phyloP scores from a whole-genome alignment of 495 filamentous ascomycete species.

The Poronia punctata region DNA sequence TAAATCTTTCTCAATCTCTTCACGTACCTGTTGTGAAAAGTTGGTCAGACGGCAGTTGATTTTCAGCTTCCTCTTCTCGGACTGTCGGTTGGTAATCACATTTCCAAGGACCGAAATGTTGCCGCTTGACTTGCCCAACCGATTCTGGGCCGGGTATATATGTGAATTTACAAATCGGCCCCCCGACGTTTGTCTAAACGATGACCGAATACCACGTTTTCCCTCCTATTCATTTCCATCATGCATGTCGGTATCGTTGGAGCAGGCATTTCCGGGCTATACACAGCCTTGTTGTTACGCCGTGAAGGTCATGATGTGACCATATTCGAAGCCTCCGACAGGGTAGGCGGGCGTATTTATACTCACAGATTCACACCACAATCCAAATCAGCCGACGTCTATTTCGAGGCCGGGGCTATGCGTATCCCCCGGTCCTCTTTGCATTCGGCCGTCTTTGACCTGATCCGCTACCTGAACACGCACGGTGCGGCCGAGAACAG shows the following conservation, averaged over 20 bases:
- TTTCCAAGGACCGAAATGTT: too few relatives aligned
- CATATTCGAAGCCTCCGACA: conserved; percentile 13
- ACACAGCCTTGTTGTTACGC: conserved; percentile 14
- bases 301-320: conserved; percentile 10
- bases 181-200: too few relatives aligned
- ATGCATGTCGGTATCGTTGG: conserved; percentile 14
- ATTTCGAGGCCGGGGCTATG: conserved; percentile 16
- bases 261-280: conserved; percentile 18
- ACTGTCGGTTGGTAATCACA: too few relatives aligned
- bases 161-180: too few relatives aligned
- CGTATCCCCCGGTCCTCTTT: conserved; percentile 12
- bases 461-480: conserved; percentile 12
- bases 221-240: neutral
- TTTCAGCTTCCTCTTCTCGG: too few relatives aligned
- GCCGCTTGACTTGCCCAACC: too few relatives aligned
- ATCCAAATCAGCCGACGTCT: conserved; percentile 5
- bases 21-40: too few relatives aligned
- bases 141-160: too few relatives aligned
- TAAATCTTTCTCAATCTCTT: too few relatives aligned
- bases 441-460: conserved; percentile 9
- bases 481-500: conserved; percentile 3
- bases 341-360: conserved; percentile 15
- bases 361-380: conserved; percentile 12
- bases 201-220: too few relatives aligned
- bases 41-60: too few relatives aligned